Percentiles rank a stretch among this genome's conserved stretches.
Evolutionary conservation across 768 basidiomycete genomes (phyloP).

Genomic region (Polyporus arcularius): DNA sequence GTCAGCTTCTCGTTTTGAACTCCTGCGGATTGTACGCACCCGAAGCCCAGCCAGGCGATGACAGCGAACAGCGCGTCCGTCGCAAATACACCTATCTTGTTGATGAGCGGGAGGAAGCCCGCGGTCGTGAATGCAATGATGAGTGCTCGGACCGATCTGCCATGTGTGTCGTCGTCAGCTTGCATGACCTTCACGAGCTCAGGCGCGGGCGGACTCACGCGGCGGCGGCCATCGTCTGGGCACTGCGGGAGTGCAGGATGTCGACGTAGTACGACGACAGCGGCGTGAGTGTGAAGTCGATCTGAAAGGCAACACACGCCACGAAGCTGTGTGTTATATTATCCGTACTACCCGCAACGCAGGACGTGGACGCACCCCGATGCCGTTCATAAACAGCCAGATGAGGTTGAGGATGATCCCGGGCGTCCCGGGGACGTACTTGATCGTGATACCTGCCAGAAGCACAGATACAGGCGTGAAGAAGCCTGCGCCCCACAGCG

Average conservation of each 20-base stretch:
- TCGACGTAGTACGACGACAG: slow-evolving; percentile 61
- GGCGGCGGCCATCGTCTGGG: slow-evolving; percentile 61
- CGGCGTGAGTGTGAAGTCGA: slow-evolving; percentile 59
- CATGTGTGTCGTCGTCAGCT: not conserved
- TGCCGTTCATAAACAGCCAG: slow-evolving; percentile 62
- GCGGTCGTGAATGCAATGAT: slow-evolving; percentile 46
- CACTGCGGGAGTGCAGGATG: slow-evolving; percentile 58
- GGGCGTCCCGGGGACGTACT: slow-evolving; percentile 47
- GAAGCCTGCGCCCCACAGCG: slow-evolving; percentile 45
- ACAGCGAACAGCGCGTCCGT: slow-evolving; percentile 51
- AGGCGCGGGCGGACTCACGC: slow-evolving; percentile 37
- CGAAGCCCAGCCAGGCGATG: slow-evolving; percentile 50
- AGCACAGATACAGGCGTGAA: slow-evolving; percentile 57
- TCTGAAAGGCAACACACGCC: slow-evolving; percentile 36
- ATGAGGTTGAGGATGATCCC: slow-evolving; percentile 54
- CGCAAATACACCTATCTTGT: slow-evolving; percentile 49
- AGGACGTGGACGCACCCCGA: slow-evolving; percentile 57
- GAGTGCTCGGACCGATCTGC: slow-evolving; percentile 50
- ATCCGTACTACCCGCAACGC: too few relatives aligned
- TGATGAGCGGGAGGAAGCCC: slow-evolving; percentile 54
- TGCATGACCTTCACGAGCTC: not conserved
- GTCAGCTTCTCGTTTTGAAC: not conserved
- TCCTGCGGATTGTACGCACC: slow-evolving; percentile 40
- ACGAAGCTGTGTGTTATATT: too few relatives aligned
- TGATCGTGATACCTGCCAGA: slow-evolving; percentile 49